phyloP scores from a whole-genome alignment of 768 basidiomycete genomes.

The Ramaria rubella region DNA sequence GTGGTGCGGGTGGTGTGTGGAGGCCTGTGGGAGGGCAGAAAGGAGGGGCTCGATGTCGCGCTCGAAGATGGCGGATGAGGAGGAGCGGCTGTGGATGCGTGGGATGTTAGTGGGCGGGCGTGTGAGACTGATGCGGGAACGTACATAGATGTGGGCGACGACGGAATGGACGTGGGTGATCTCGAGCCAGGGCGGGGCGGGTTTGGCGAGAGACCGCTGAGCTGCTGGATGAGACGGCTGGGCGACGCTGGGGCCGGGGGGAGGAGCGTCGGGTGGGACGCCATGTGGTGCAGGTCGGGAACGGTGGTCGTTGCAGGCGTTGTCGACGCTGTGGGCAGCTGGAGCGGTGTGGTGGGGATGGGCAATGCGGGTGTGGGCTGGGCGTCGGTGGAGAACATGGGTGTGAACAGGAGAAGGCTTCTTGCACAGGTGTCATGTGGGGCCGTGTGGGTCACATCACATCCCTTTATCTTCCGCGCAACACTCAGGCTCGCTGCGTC shows the following conservation, averaged over 20 bases:
- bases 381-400: too few relatives aligned
- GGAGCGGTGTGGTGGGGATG: too few relatives aligned
- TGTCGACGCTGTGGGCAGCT: not conserved
- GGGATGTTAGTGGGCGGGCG: constrained; percentile 1
- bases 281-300: constrained; percentile 4
- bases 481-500: too few relatives aligned
- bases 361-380: too few relatives aligned
- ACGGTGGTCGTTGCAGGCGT: not conserved
- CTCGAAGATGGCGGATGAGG: constrained; percentile 87
- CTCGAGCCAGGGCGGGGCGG: constrained; percentile 43
- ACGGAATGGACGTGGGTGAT: constrained; percentile 70
- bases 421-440: too few relatives aligned
- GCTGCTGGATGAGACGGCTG: constrained; percentile 1
- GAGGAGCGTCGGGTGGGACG: not conserved
- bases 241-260: not conserved
- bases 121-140: constrained; percentile 20
- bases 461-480: too few relatives aligned
- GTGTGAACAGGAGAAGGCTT: too few relatives aligned
- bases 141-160: constrained; percentile 73
- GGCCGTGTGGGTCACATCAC: too few relatives aligned
- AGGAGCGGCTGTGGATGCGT: constrained; percentile 45
- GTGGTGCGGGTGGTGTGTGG: constrained; percentile 28
- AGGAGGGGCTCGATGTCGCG: constrained; percentile 71
- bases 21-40: constrained; percentile 30
- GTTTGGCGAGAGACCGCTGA: constrained; percentile 3